These are phyloP conservation scores for Candida boleticola DNA, from an alignment of 805 yeast genomes.

Conservation along the genomic window DNA sequence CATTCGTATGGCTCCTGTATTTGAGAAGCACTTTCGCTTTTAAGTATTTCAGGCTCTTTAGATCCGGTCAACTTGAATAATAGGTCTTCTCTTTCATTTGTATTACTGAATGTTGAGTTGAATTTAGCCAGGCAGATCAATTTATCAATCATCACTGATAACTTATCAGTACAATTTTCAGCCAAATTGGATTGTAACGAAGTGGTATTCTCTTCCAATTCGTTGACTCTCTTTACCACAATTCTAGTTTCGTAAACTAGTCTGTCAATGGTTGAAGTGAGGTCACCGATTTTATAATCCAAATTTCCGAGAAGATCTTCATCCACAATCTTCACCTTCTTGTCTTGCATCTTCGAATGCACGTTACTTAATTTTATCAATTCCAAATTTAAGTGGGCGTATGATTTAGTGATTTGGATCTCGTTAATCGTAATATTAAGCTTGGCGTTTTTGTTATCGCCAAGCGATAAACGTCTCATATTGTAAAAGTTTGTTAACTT, in stretches of 20 bases:
- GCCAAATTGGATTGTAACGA: conserved; percentile 26
- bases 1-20: not conserved
- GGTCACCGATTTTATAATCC: conserved; percentile 25
- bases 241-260: conserved; percentile 40
- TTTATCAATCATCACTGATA: conserved; percentile 22
- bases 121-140: conserved; percentile 32
- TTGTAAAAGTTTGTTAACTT: conserved; percentile 20
- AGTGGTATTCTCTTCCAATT: conserved; percentile 34
- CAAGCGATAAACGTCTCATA: conserved; percentile 12
- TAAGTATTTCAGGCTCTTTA: conserved; percentile 2
- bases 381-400: conserved; percentile 29
- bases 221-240: conserved; percentile 38
- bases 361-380: conserved; percentile 26
- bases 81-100: conserved; percentile 25
- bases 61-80: conserved; percentile 27
- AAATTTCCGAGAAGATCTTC: conserved; percentile 29
- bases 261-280: conserved; percentile 35
- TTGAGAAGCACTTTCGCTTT: not conserved
- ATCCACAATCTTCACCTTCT: conserved; percentile 23
- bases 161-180: conserved; percentile 24
- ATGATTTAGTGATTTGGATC: conserved; percentile 15
- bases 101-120: conserved; percentile 26
- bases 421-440: conserved; percentile 9
- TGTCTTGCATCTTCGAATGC: conserved; percentile 23
- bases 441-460: conserved; percentile 12